Conservation (phyloP, 192 early-diverging fungal genomes). For the Lunasporangiospora selenospora region DNA sequence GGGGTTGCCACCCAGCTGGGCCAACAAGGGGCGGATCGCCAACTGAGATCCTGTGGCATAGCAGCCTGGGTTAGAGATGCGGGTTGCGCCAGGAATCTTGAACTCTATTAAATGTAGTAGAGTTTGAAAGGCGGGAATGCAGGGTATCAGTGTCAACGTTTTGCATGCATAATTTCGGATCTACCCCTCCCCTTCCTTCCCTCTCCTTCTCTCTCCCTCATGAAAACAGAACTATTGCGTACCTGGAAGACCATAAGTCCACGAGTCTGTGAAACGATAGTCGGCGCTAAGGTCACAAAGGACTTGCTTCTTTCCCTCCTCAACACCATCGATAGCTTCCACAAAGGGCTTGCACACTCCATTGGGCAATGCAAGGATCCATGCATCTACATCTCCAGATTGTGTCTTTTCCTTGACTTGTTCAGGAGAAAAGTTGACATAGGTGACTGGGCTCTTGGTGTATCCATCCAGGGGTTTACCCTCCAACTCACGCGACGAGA, state of each 20-base stretch:
- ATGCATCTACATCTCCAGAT: constrained; percentile 83
- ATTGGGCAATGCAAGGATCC: constrained; percentile 98
- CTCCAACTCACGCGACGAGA: constrained; percentile 93
- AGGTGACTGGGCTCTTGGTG: constrained; percentile 68
- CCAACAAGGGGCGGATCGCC: constrained; percentile 84
- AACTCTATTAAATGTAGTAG: constrained; percentile 61
- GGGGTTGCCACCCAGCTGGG: constrained; percentile 65
- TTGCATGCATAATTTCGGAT: too few species aligned
- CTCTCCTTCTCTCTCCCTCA: background rate
- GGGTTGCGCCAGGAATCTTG: constrained; percentile 63
- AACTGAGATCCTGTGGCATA: constrained; percentile 98
- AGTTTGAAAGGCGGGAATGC: too few species aligned
- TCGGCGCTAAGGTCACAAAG: constrained; percentile 93
- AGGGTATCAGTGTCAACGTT: too few species aligned
- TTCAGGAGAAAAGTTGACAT: constrained; percentile 84
- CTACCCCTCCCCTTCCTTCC: too few species aligned
- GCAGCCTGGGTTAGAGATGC: constrained; percentile 97
- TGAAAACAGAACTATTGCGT: background rate
- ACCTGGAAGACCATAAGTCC: constrained; percentile 88
- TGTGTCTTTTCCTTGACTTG: constrained; percentile 64
- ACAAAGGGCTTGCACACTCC: constrained; percentile 95
- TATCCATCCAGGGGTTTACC: constrained; percentile 87
- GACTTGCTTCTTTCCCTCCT: constrained; percentile 64
- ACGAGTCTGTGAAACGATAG: constrained; percentile 85
- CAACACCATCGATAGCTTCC: constrained; percentile 67